These are phyloP conservation scores for Lepidium africanum DNA, from an alignment of 345 rosid genomes.

Conservation along the genomic window DNA sequence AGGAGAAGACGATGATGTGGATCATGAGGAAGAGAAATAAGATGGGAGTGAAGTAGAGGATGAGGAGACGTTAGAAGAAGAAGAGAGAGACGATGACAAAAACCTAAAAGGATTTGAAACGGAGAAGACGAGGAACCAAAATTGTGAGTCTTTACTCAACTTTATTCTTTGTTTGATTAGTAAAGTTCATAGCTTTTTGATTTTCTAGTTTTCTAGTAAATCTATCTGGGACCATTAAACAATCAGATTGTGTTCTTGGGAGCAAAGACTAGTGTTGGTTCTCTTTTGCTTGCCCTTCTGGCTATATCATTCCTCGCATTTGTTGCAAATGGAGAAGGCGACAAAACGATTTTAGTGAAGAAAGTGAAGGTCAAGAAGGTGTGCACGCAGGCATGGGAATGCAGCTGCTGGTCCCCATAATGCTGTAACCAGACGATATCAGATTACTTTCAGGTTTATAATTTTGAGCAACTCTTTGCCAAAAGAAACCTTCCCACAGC, in stretches of 20 bases:
- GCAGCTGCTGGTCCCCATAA: conserved; percentile 42
- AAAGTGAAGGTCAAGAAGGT: conserved; percentile 57
- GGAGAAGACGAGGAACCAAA: conserved; percentile 18
- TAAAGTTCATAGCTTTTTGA: background rate
- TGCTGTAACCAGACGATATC: conserved; percentile 87
- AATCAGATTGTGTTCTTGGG: no score
- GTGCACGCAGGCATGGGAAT: conserved; percentile 84
- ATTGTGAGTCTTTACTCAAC: conserved; percentile 1
- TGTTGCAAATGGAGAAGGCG: conserved; percentile 34
- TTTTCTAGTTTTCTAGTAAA: background rate
- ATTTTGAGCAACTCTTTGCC: conserved; percentile 77
- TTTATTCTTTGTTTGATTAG: background rate
- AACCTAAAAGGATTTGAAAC: background rate
- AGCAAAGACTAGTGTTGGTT: no score
- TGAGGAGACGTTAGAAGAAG: background rate
- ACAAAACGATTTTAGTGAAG: conserved; percentile 48
- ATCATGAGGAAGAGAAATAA: no score
- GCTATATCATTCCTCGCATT: conserved; percentile 17
- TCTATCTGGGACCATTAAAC: background rate
- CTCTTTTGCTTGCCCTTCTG: no score
- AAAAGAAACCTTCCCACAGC: conserved; percentile 84
- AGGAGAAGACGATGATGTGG: no score
- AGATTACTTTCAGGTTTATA: conserved; percentile 67
- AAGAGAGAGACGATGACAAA: background rate
- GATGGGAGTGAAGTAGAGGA: no score